Percentiles rank a stretch among this genome's conserved stretches.
Conservation (phyloP, 2,329 filamentous ascomycete genomes). For the Grosmannia serpens region DNA sequence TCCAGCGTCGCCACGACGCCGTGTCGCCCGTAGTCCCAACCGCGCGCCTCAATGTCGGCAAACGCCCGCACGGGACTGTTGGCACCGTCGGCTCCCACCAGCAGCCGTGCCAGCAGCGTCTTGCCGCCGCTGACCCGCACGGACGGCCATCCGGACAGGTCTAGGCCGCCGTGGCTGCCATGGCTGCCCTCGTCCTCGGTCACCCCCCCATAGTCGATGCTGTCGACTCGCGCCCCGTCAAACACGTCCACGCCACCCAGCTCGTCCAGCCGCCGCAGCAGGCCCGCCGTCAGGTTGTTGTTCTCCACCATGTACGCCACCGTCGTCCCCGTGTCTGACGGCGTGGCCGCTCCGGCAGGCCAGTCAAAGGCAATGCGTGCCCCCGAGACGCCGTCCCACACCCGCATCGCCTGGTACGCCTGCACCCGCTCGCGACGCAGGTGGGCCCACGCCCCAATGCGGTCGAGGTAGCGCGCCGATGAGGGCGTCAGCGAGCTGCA, state of each 20-base stretch:
- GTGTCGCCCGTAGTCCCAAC: slow-evolving; percentile 89
- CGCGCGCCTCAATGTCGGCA: slow-evolving; percentile 70
- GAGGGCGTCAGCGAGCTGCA: slow-evolving; percentile 89
- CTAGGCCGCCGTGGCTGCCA: slow-evolving; percentile 27
- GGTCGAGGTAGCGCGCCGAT: slow-evolving; percentile 70
- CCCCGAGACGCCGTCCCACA: slow-evolving; percentile 89
- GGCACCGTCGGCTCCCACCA: slow-evolving; percentile 88
- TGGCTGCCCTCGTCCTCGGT: no score
- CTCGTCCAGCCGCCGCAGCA: slow-evolving; percentile 60
- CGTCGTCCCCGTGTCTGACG: slow-evolving; percentile 32
- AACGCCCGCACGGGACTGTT: slow-evolving; percentile 90
- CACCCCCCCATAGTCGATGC: slow-evolving; percentile 57
- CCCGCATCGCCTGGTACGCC: slow-evolving; percentile 90
- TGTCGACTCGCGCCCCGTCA: slow-evolving; percentile 65
- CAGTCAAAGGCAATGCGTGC: slow-evolving; percentile 85
- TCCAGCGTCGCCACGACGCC: slow-evolving; percentile 84
- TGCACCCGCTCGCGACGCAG: slow-evolving; percentile 65
- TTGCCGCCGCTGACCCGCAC: slow-evolving; percentile 59
- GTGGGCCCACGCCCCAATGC: slow-evolving; percentile 77
- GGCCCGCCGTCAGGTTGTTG: slow-evolving; percentile 68
- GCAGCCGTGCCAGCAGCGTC: slow-evolving; percentile 64
- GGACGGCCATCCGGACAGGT: slow-evolving; percentile 81
- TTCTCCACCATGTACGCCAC: slow-evolving; percentile 98
- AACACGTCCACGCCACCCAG: slow-evolving; percentile 60
- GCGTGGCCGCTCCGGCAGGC: slow-evolving; percentile 31